Evolutionary conservation across 2,329 filamentous ascomycete species (phyloP).

Genomic region (Talaromyces albobiverticillius): DNA sequence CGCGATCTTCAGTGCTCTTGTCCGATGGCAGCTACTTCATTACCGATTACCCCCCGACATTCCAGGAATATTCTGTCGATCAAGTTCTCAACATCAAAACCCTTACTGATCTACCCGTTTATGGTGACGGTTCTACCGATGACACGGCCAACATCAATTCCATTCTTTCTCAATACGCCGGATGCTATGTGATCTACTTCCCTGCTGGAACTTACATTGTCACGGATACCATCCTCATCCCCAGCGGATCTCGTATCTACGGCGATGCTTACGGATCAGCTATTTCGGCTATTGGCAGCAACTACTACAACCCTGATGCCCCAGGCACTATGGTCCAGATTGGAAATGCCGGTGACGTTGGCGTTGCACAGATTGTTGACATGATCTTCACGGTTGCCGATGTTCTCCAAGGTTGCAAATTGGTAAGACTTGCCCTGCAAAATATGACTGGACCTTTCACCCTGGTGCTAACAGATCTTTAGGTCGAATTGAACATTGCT

Average conservation of each 20-base stretch:
- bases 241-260: conserved; percentile 49
- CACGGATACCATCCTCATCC: conserved; percentile 46
- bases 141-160: conserved; percentile 37
- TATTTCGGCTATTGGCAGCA: conserved; percentile 48
- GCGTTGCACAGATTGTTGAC: conserved; percentile 51
- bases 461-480: background rate
- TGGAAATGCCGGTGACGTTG: conserved; percentile 50
- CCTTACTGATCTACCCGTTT: conserved; percentile 37
- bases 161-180: conserved; percentile 29
- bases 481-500: conserved; percentile 52
- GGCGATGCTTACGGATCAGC: conserved; percentile 53
- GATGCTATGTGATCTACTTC: conserved; percentile 31
- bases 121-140: conserved; percentile 43
- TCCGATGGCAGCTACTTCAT: conserved; percentile 41
- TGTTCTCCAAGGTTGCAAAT: conserved; percentile 41
- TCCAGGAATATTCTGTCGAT: conserved; percentile 38
- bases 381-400: conserved; percentile 53
- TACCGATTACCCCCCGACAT: conserved; percentile 40
- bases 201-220: conserved; percentile 40
- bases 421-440: conserved; percentile 22
- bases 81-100: conserved; percentile 49
- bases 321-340: conserved; percentile 53
- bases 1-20: conserved; percentile 30
- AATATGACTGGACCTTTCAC: background rate
- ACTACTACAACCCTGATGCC: conserved; percentile 42